These are phyloP conservation scores for Coemansia pectinata DNA, from an alignment of 192 early-diverging fungal species.

Conservation along the genomic window DNA sequence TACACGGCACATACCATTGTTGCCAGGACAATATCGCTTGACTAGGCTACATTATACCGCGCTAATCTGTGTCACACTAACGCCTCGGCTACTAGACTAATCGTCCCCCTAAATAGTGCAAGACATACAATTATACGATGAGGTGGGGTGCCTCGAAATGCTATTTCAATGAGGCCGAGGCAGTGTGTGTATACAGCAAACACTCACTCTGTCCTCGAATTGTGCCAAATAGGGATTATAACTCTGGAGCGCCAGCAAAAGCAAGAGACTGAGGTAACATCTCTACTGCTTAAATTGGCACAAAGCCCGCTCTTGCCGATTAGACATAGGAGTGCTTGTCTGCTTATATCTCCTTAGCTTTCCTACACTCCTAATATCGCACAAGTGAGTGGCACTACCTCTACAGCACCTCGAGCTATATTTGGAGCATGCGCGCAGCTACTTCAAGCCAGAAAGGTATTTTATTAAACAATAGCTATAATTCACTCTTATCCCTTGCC, in stretches of 20 bases:
- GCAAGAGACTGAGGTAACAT: not conserved
- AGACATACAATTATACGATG: not conserved
- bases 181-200: not conserved
- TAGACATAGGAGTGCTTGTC: not conserved
- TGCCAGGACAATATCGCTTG: not conserved
- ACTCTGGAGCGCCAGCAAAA: not conserved
- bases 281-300: not conserved
- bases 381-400: not conserved
- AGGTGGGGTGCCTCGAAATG: not conserved
- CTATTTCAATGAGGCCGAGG: not conserved
- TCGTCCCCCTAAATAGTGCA: constrained; percentile 1
- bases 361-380: not conserved
- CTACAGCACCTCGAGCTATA: not conserved
- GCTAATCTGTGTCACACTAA: not conserved
- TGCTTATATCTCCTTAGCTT: not conserved
- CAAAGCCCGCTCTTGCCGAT: not conserved
- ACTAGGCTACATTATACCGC: not conserved
- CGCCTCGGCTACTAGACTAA: not conserved
- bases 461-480: not conserved
- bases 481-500: not conserved
- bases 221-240: not conserved
- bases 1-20: not conserved
- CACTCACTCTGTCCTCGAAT: not conserved
- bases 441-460: not conserved
- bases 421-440: not conserved